These are phyloP conservation scores for Eutrema salsugineum DNA, from an alignment of 441 rosid genomes.

Conservation along the genomic window DNA sequence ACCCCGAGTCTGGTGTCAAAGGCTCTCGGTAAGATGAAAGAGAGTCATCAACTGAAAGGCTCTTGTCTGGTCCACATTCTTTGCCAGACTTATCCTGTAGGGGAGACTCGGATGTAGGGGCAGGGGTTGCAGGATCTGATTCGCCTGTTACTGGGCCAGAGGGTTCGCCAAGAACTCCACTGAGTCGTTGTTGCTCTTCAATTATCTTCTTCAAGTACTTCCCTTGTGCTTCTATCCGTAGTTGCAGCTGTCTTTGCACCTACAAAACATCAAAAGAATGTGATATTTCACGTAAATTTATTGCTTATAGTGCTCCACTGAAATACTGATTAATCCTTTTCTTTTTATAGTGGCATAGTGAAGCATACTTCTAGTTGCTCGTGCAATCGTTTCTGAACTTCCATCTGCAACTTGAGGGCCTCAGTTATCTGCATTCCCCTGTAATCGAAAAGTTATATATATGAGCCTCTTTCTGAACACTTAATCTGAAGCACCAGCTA, in stretches of 20 bases:
- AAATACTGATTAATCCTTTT: not conserved
- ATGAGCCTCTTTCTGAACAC: not conserved
- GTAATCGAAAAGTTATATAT: conserved; percentile 29
- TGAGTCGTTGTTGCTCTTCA: conserved; percentile 92
- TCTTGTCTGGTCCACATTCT: conserved; percentile 60
- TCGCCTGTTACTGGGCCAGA: conserved; percentile 60
- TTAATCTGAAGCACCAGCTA: conserved; percentile 9
- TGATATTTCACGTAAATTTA: not conserved
- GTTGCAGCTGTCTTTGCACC: conserved; percentile 97
- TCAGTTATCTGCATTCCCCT: conserved; percentile 98
- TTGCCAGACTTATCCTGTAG: conserved; percentile 66
- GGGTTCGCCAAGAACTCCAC: conserved; percentile 65
- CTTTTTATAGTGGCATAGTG: conserved; percentile 21
- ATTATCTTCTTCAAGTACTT: conserved; percentile 97
- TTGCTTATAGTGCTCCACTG: not conserved
- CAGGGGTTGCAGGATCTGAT: conserved; percentile 87
- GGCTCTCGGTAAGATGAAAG: conserved; percentile 76
- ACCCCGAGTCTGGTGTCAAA: conserved; percentile 80
- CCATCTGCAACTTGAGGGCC: conserved; percentile 97
- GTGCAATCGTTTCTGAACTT: conserved; percentile 90
- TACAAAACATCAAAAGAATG: conserved; percentile 26
- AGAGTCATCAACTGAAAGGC: conserved; percentile 78
- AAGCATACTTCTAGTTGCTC: conserved; percentile 92
- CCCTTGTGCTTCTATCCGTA: conserved; percentile 97
- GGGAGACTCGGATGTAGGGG: conserved; percentile 78